Percentiles rank a stretch among this genome's conserved stretches.
Conservation (phyloP, 2,329 filamentous ascomycete genomes). For the Emericellopsis atlantica region DNA sequence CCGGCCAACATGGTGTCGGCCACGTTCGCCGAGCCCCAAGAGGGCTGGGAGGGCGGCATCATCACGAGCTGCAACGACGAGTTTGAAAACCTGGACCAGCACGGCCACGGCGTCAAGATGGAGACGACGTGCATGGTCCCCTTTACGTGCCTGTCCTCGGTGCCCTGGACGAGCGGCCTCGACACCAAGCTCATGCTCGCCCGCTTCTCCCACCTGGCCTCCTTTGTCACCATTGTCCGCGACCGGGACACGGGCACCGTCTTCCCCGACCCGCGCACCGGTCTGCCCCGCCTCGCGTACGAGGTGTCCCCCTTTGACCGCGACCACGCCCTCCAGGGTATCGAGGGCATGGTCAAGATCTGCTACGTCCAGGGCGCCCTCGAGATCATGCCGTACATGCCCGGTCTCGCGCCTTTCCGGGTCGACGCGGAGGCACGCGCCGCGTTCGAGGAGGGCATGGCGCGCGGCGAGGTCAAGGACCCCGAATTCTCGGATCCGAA, state of each 20-base stretch:
- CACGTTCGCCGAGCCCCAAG: slow-evolving; percentile 56
- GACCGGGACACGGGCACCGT: slow-evolving; percentile 68
- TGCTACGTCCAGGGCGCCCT: slow-evolving; percentile 65
- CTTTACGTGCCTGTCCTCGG: slow-evolving; percentile 44
- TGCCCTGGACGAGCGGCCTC: slow-evolving; percentile 56
- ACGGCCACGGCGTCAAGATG: slow-evolving; percentile 72
- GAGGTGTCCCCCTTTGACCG: slow-evolving; percentile 59
- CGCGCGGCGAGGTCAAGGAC: slow-evolving; percentile 11
- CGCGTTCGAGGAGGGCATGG: slow-evolving; percentile 2
- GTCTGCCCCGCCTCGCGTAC: slow-evolving; percentile 57
- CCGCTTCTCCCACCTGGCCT: slow-evolving; percentile 55
- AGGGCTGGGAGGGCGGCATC: slow-evolving; percentile 63
- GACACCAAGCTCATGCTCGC: slow-evolving; percentile 61
- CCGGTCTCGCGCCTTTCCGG: slow-evolving; percentile 41
- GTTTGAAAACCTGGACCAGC: slow-evolving; percentile 69
- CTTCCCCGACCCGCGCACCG: slow-evolving; percentile 56
- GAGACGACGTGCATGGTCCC: slow-evolving; percentile 68
- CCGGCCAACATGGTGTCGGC: slow-evolving; percentile 50
- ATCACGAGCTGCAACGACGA: slow-evolving; percentile 67
- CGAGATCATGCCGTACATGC: slow-evolving; percentile 61
- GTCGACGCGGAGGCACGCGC: slow-evolving; percentile 6
- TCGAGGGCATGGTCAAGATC: slow-evolving; percentile 62
- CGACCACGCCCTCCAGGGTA: slow-evolving; percentile 56
- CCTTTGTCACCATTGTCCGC: slow-evolving; percentile 61
- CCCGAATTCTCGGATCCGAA: slow-evolving; percentile 41